Conservation (phyloP, 768 basidiomycete species). For the Termitomyces sp. region DNA sequence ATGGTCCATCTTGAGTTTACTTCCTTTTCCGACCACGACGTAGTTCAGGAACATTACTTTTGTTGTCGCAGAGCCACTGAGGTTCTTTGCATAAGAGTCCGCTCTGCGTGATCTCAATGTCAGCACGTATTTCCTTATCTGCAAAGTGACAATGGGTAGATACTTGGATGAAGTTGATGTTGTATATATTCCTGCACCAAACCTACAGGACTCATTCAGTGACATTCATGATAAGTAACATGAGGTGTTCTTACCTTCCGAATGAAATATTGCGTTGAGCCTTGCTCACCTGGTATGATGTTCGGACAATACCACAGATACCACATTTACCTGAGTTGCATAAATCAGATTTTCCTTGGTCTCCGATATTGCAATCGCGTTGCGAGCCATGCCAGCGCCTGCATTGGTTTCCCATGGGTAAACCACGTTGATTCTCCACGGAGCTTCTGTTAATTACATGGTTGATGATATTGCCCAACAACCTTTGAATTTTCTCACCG, state of each 20-base stretch:
- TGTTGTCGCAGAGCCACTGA: slow-evolving; percentile 46
- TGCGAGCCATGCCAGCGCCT: slow-evolving; percentile 74
- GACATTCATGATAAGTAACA: neutral
- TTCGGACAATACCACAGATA: slow-evolving; percentile 56
- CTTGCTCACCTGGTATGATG: slow-evolving; percentile 56
- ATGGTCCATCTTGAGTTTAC: slow-evolving; percentile 58
- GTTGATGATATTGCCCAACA: neutral
- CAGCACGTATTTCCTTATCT: neutral
- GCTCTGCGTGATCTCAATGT: slow-evolving; percentile 30
- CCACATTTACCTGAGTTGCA: slow-evolving; percentile 53
- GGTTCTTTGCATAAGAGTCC: slow-evolving; percentile 63
- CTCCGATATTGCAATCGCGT: slow-evolving; percentile 57
- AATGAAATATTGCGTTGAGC: slow-evolving; percentile 69
- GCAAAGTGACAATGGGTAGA: neutral
- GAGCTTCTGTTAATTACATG: slow-evolving; percentile 15
- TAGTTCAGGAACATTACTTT: slow-evolving; percentile 61
- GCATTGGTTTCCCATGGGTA: slow-evolving; percentile 63
- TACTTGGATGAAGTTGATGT: slow-evolving; percentile 73
- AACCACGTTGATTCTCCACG: slow-evolving; percentile 36
- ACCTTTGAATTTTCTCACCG: slow-evolving; percentile 29
- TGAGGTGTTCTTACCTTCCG: slow-evolving; percentile 42
- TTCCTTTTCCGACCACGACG: slow-evolving; percentile 65
- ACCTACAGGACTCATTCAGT: slow-evolving; percentile 29
- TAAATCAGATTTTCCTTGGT: slow-evolving; percentile 48
- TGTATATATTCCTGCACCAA: slow-evolving; percentile 67